A percentile compares a stretch with the other conserved stretches of the same genome.
These are phyloP conservation scores for Pigoraptor vietnamica DNA, from an alignment of 78 protist species.

Conservation along the genomic window DNA sequence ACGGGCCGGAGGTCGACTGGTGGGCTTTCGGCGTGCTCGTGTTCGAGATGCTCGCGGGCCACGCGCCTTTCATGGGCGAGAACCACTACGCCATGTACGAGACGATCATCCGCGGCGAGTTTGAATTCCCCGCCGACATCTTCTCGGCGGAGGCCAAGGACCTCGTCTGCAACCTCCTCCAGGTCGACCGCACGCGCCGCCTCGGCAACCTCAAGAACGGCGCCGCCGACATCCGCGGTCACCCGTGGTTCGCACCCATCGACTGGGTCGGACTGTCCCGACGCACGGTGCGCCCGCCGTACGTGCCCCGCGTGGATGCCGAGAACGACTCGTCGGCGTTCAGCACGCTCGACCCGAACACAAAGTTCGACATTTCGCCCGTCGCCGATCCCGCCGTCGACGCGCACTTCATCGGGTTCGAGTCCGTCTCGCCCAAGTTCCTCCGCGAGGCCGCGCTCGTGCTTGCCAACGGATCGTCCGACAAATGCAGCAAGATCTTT, in stretches of 20 bases:
- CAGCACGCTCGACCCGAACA: background rate
- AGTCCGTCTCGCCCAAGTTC: background rate
- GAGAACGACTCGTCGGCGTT: background rate
- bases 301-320: background rate
- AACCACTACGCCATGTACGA: constrained; percentile 66
- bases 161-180: background rate
- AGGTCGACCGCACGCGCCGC: background rate
- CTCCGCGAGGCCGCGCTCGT: background rate
- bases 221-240: background rate
- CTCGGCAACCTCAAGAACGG: background rate
- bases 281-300: background rate
- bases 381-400: background rate
- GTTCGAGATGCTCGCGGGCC: constrained; percentile 38
- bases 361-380: background rate
- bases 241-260: background rate
- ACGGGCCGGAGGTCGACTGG: constrained; percentile 65
- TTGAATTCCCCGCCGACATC: background rate
- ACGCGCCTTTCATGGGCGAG: constrained; percentile 88
- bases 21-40: constrained; percentile 64
- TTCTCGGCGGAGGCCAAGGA: background rate
- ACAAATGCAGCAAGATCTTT: background rate
- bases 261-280: background rate
- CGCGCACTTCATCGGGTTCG: background rate
- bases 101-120: background rate
- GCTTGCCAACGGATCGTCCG: background rate